Conservation (phyloP, 352 stramenopile species). For the Phytophthora nicotianae region DNA sequence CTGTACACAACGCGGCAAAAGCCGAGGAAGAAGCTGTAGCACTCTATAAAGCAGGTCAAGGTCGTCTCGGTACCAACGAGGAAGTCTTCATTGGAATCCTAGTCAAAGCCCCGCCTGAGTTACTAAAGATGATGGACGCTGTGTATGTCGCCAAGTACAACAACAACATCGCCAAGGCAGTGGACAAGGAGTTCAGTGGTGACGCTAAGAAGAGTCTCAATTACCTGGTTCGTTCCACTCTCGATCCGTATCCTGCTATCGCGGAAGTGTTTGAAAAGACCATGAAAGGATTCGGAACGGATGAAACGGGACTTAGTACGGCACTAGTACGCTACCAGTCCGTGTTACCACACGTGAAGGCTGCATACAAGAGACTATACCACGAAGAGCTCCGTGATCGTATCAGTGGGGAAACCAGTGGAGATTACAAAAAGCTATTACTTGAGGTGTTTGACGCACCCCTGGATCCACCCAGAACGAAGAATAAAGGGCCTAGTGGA, state of each 20-base stretch:
- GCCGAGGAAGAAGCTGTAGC: constrained; percentile 64
- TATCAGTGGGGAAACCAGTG: constrained; percentile 63
- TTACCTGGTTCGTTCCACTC: constrained; percentile 55
- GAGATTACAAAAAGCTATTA: constrained; percentile 66
- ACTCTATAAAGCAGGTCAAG: constrained; percentile 83
- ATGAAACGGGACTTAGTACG: constrained; percentile 62
- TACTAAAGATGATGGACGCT: constrained; percentile 68
- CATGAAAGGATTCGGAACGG: constrained; percentile 74
- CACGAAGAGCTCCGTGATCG: constrained; percentile 63
- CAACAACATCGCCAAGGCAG: constrained; percentile 76
- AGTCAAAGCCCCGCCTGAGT: constrained; percentile 60
- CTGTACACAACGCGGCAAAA: constrained; percentile 67
- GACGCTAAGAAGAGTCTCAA: constrained; percentile 75
- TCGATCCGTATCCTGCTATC: constrained; percentile 73
- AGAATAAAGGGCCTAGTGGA: constrained; percentile 20
- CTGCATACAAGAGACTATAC: constrained; percentile 61
- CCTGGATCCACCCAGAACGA: constrained; percentile 39
- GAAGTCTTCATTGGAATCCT: constrained; percentile 70
- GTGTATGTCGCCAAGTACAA: constrained; percentile 82
- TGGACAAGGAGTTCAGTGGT: constrained; percentile 85
- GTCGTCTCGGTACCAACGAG: constrained; percentile 75
- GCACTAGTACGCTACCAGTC: constrained; percentile 66
- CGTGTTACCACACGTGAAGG: constrained; percentile 57
- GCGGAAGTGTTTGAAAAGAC: constrained; percentile 74
- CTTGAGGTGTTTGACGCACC: constrained; percentile 76